Conservation (phyloP, 2,329 filamentous ascomycete genomes). For the Epichloe sibirici region DNA sequence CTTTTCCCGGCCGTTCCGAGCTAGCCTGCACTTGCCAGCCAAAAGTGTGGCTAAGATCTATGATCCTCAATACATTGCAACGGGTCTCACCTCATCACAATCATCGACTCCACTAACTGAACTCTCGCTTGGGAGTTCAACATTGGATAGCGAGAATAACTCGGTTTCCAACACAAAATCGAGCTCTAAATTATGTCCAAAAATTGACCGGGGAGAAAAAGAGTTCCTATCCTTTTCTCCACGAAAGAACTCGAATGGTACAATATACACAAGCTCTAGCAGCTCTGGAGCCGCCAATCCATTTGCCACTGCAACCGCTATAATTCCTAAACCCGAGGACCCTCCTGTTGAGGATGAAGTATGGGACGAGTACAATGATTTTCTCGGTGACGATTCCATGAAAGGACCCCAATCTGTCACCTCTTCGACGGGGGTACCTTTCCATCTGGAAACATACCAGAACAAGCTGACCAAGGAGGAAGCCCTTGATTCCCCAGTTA, state of each 20-base stretch:
- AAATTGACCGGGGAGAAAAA: constrained; percentile 18
- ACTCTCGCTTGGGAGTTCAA: constrained; percentile 23
- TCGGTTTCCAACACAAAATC: constrained; percentile 19
- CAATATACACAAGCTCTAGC: constrained; percentile 40
- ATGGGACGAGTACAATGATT: constrained; percentile 88
- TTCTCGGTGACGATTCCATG: constrained; percentile 53
- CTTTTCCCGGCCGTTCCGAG: constrained; percentile 71
- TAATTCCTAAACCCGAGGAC: constrained; percentile 49
- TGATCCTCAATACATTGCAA: constrained; percentile 30
- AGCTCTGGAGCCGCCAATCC: constrained; percentile 48
- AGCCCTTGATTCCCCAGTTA: constrained; percentile 36
- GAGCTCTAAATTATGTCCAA: constrained; percentile 18
- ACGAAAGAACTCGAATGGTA: constrained; percentile 57
- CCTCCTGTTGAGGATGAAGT: constrained; percentile 71
- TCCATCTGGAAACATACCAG: constrained; percentile 41
- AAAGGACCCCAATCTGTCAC: constrained; percentile 38
- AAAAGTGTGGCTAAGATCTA: constrained; percentile 18
- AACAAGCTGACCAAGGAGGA: constrained; percentile 23
- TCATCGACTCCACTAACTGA: constrained; percentile 26
- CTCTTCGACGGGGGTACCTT: constrained; percentile 43
- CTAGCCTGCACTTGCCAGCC: constrained; percentile 30
- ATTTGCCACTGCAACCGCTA: constrained; percentile 50
- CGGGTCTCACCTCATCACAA: constrained; percentile 33
- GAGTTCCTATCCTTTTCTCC: constrained; percentile 68
- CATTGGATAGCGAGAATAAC: constrained; percentile 19